These are phyloP conservation scores for Starmerella etchellsii DNA, from an alignment of 805 yeast genomes.

Conservation along the genomic window DNA sequence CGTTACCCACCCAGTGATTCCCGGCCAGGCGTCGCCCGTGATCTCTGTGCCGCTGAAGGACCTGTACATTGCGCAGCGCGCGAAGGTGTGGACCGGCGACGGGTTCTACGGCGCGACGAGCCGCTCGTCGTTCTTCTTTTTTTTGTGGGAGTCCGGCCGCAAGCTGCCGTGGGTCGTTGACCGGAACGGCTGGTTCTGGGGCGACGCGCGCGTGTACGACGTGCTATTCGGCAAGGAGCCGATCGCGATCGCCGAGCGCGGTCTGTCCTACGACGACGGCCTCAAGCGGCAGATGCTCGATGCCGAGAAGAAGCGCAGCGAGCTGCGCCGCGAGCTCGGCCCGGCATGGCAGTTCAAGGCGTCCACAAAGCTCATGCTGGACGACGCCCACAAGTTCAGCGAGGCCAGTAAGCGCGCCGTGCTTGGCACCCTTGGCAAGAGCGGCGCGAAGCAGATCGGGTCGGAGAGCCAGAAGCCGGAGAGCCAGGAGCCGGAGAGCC, in stretches of 20 bases:
- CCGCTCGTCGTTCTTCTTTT: conserved; percentile 58
- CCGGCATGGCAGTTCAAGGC: conserved; percentile 48
- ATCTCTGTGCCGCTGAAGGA: conserved; percentile 49
- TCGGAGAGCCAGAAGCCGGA: too few relatives aligned
- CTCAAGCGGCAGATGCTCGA: conserved; percentile 37
- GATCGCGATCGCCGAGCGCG: conserved; percentile 62
- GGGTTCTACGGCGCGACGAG: conserved; percentile 80
- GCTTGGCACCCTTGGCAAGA: conserved; percentile 7
- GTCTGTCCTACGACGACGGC: conserved; percentile 49
- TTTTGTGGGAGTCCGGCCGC: conserved; percentile 45
- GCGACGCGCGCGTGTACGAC: conserved; percentile 78
- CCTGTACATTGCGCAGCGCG: conserved; percentile 42
- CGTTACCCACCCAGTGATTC: conserved; percentile 63
- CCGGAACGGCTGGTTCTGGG: conserved; percentile 83
- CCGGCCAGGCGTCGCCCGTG: conserved; percentile 66
- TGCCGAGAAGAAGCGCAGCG: conserved; percentile 37
- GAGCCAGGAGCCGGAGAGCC: too few relatives aligned
- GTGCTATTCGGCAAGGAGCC: conserved; percentile 68
- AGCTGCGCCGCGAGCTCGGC: conserved; percentile 44
- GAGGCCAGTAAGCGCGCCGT: conserved; percentile 20
- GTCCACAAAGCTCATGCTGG: conserved; percentile 33
- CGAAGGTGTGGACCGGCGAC: conserved; percentile 73
- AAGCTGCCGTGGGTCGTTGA: conserved; percentile 65
- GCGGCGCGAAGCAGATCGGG: too few relatives aligned
- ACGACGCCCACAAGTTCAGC: conserved; percentile 30